Conservation (phyloP, 1,284 basidiomycete species). For the Apiotrichum mycotoxinovorans region DNA sequence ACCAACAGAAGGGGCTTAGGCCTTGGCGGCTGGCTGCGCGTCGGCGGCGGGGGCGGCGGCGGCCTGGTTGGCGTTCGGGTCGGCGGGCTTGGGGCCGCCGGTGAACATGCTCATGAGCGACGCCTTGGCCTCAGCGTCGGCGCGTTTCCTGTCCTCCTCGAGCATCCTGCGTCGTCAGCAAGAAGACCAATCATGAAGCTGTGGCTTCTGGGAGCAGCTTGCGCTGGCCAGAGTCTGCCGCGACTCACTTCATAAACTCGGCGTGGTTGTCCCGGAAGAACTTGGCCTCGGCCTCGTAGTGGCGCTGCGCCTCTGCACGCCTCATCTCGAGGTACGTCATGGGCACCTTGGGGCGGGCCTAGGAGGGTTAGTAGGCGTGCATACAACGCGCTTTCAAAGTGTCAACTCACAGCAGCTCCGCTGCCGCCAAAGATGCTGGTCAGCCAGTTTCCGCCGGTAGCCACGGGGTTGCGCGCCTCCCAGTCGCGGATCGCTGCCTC, state of each 20-base stretch:
- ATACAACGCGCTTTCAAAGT: background rate
- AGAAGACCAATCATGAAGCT: too few species aligned
- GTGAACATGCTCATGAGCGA: slow-evolving; percentile 52
- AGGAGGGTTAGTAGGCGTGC: too few species aligned
- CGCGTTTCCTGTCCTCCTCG: slow-evolving; percentile 69
- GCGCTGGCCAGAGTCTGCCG: too few species aligned
- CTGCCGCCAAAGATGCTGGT: slow-evolving; percentile 60
- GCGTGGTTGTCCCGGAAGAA: slow-evolving; percentile 79
- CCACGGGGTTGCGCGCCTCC: slow-evolving; percentile 59
- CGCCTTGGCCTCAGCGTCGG: slow-evolving; percentile 59
- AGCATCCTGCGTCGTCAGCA: slow-evolving; percentile 48
- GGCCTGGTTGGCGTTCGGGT: background rate
- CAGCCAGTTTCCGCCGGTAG: slow-evolving; percentile 50
- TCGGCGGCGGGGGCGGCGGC: background rate
- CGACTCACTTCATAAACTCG: slow-evolving; percentile 63
- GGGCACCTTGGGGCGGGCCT: slow-evolving; percentile 53
- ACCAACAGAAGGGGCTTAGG: background rate
- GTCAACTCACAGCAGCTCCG: slow-evolving; percentile 41
- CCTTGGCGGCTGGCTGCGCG: slow-evolving; percentile 1
- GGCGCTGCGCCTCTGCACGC: slow-evolving; percentile 76
- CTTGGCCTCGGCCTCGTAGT: slow-evolving; percentile 81
- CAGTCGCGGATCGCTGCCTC: slow-evolving; percentile 75
- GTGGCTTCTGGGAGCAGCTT: too few species aligned
- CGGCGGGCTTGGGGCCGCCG: slow-evolving; percentile 18
- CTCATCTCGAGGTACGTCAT: slow-evolving; percentile 87